These are phyloP conservation scores for Didymellaceae sp. DNA, from an alignment of 2,329 filamentous ascomycete genomes.

Conservation along the genomic window DNA sequence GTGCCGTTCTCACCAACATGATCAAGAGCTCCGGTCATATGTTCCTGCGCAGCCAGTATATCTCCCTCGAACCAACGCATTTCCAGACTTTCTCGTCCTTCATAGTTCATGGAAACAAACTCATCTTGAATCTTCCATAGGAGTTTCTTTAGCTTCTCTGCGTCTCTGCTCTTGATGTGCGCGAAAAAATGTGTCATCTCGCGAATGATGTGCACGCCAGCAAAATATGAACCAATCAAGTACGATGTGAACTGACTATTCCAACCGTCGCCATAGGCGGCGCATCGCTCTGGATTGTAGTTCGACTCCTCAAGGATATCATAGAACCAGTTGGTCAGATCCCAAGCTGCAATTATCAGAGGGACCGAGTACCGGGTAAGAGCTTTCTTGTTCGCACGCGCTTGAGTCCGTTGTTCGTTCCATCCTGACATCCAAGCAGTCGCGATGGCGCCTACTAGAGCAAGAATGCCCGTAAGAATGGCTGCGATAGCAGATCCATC, in stretches of 20 bases:
- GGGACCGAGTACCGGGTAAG: conserved; percentile 13
- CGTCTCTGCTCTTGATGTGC: conserved; percentile 4
- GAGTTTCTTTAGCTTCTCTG: conserved; percentile 7
- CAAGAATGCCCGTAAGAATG: conserved; percentile 15
- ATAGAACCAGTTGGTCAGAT: conserved; percentile 15
- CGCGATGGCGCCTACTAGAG: not conserved
- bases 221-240: conserved; percentile 13
- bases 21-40: conserved; percentile 1
- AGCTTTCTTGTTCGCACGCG: conserved; percentile 7
- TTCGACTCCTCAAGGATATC: conserved; percentile 10
- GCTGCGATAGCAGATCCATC: conserved; percentile 9
- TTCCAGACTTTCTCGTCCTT: conserved; percentile 8
- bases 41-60: conserved; percentile 16
- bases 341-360: conserved; percentile 12
- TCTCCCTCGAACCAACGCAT: conserved; percentile 20
- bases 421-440: conserved; percentile 3
- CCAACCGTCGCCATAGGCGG: conserved; percentile 10
- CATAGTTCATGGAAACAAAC: conserved; percentile 12
- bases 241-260: conserved; percentile 7
- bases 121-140: conserved; percentile 19
- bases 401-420: conserved; percentile 10
- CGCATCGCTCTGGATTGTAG: conserved; percentile 1
- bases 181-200: conserved; percentile 17
- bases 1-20: not conserved
- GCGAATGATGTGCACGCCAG: conserved; percentile 14